Evolutionary conservation across 176 grass and related monocot species (phyloP).

Genomic region (Ensete ventricosum): DNA sequence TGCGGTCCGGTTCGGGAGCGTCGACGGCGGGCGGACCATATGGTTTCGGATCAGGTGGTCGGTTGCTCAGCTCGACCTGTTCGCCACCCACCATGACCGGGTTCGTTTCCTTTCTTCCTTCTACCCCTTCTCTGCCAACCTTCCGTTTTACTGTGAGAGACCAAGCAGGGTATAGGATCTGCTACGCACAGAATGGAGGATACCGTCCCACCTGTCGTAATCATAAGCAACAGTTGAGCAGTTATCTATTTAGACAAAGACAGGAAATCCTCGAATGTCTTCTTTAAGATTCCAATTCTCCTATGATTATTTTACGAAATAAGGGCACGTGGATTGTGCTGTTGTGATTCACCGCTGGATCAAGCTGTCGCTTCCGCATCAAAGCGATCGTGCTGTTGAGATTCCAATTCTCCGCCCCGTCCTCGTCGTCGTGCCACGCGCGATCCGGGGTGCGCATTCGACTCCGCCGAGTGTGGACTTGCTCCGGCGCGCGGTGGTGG

Average conservation of each 20-base stretch:
- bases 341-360: too few relatives aligned
- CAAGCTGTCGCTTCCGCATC: too few relatives aligned
- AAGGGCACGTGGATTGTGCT: too few relatives aligned
- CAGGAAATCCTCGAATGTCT: too few relatives aligned
- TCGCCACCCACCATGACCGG: conserved; percentile 58
- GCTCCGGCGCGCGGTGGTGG: neutral
- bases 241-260: too few relatives aligned
- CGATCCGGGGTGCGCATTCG: neutral
- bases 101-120: conserved; percentile 8
- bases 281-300: too few relatives aligned
- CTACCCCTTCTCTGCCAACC: neutral
- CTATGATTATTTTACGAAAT: too few relatives aligned
- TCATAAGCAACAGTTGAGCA: too few relatives aligned
- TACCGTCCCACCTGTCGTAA: too few relatives aligned
- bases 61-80: conserved; percentile 66
- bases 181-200: neutral
- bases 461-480: neutral
- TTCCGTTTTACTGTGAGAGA: neutral
- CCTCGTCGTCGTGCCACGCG: neutral
- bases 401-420: neutral
- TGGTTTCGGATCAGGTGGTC: conserved; percentile 51
- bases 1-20: conserved; percentile 22
- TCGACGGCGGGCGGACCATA: conserved; percentile 21
- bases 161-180: neutral
- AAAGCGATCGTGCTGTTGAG: too few relatives aligned